Base-by-base conservation (phyloP, 179 eudicot species). In the Beta corolliflora region DNA sequence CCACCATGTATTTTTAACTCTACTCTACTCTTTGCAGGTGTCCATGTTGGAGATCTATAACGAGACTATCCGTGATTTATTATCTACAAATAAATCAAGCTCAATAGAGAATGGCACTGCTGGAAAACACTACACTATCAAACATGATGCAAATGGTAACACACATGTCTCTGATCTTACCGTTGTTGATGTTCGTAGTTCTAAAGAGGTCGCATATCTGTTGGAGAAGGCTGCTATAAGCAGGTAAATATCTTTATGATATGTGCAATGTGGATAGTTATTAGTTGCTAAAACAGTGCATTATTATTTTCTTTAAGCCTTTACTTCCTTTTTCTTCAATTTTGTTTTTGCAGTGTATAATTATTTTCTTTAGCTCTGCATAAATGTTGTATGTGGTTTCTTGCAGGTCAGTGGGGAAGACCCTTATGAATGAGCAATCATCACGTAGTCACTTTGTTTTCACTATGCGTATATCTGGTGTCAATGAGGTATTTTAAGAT, bases 381-480 rank as follows among this genome's bases (percentile, higher is more conserved):
- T 36, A 36, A 36, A 36, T 36, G 41, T 36, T 31, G 7, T 82
- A 58, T 76, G 52, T 74, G 60, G 60, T 60, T 83, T 78, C 50
- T 65, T 79, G 59, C 77, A 95, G 99, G 88, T 94, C 99, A 60
- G 98, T 94, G 15, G 99, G 99, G 54, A 95, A 89, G 91, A 95
- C 99, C 52, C 84, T 91, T 82, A 95, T 95, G 98, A 95, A 95
- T 80, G 99, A 96, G 85, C 94, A 96, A 69, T 96, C 99, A 45
- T 96, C 99, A 19, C 91, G 99, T 85, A 94, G 98, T 79, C 99
- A 96, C 84, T 96, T 96, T 85, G 99, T 96, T 48, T 96, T 96
- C 89, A 96, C 99, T 65, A 76, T 96, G 71, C 88, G 97, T 58
- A 96, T 96, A 84, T 88, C 90, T 12, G 99, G 99, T 80, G 87